A percentile compares a stretch with the other conserved stretches of the same genome.
These are phyloP conservation scores for Podila horticola DNA, from an alignment of 192 early-diverging fungal species.

Conservation along the genomic window DNA sequence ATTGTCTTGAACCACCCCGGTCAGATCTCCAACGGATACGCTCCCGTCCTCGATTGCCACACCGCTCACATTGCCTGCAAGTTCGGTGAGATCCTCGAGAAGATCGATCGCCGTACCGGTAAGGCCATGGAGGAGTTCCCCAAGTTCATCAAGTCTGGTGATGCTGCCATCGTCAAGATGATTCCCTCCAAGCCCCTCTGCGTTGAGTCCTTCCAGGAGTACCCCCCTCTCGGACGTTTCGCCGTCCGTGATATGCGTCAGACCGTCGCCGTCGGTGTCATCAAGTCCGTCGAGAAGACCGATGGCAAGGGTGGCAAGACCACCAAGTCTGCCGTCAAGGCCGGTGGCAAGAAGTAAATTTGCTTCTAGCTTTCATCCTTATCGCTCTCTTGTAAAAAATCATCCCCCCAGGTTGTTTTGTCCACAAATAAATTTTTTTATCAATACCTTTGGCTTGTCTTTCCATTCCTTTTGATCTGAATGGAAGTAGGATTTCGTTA, in stretches of 20 bases:
- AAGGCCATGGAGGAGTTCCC: conserved; percentile 93
- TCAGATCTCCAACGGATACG: conserved; percentile 94
- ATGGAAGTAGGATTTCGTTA: too few species aligned
- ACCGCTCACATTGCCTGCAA: conserved; percentile 98
- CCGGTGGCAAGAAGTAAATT: conserved; percentile 37
- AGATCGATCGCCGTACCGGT: conserved; percentile 96
- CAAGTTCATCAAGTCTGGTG: conserved; percentile 96
- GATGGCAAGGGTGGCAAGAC: conserved; percentile 68
- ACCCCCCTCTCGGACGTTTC: conserved; percentile 96
- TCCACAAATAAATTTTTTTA: conserved; percentile 7
- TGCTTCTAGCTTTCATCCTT: not conserved
- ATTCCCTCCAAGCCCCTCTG: conserved; percentile 96
- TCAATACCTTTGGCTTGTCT: not conserved
- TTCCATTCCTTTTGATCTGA: too few species aligned
- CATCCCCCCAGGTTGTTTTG: not conserved
- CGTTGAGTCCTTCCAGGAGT: conserved; percentile 93
- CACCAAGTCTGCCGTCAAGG: conserved; percentile 76
- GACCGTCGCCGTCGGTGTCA: conserved; percentile 95
- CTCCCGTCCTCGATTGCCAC: conserved; percentile 95
- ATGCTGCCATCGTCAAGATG: conserved; percentile 96
- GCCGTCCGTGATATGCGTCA: conserved; percentile 97
- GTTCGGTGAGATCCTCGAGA: conserved; percentile 90
- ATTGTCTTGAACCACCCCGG: conserved; percentile 97
- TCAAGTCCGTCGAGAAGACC: conserved; percentile 74
- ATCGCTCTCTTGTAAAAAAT: not conserved